Evolutionary conservation across 176 grass and related monocot species (phyloP).

Genomic region (Cenchrus fungigraminus): DNA sequence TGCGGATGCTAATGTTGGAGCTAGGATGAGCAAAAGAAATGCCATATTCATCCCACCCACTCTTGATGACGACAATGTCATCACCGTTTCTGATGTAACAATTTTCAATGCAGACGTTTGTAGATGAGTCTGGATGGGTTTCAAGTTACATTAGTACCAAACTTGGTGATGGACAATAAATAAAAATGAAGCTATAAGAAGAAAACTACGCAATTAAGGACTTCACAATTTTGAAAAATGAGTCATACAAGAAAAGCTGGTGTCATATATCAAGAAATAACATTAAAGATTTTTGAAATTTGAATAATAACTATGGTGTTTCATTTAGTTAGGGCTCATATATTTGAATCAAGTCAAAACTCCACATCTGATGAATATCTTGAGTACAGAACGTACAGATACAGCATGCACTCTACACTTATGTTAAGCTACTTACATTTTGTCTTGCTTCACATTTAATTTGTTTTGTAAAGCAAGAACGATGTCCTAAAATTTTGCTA

Average conservation of each 20-base stretch:
- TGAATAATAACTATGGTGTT: background rate
- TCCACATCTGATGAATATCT: slow-evolving; percentile 19
- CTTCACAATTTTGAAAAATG: background rate
- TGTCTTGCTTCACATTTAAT: background rate
- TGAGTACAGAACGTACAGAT: slow-evolving; percentile 1
- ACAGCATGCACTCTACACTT: background rate
- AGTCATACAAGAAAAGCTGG: background rate
- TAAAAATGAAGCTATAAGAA: background rate
- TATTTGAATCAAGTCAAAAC: background rate
- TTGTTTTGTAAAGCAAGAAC: slow-evolving; percentile 24
- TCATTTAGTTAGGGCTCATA: slow-evolving; percentile 12
- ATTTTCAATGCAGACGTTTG: slow-evolving; percentile 86
- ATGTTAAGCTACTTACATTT: background rate
- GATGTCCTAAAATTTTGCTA: background rate
- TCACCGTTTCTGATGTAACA: slow-evolving; percentile 84
- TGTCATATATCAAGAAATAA: background rate
- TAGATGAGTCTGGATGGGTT: slow-evolving; percentile 64
- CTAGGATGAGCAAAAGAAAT: slow-evolving; percentile 81
- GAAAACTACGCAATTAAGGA: background rate
- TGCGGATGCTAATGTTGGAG: slow-evolving; percentile 81
- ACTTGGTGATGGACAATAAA: background rate
- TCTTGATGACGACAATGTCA: slow-evolving; percentile 83
- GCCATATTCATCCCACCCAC: slow-evolving; percentile 88
- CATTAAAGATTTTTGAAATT: background rate
- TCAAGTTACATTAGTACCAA: slow-evolving; percentile 22